These are phyloP conservation scores for Suhomyces tanzawaensis DNA, from an alignment of 805 yeast genomes.

Conservation along the genomic window DNA sequence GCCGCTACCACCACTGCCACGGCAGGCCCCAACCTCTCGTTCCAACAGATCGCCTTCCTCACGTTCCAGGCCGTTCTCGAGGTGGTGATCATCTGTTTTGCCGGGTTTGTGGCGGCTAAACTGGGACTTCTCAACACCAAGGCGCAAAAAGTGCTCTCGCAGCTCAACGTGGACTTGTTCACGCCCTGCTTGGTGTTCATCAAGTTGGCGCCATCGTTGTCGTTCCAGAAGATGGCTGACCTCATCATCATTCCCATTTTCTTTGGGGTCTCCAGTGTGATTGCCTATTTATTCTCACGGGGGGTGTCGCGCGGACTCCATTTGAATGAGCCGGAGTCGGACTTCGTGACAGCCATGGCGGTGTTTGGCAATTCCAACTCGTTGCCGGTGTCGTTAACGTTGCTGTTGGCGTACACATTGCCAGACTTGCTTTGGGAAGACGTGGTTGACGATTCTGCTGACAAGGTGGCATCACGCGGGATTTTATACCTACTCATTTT, in stretches of 20 bases:
- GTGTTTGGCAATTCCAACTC: slow-evolving; percentile 96
- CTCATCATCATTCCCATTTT: slow-evolving; percentile 81
- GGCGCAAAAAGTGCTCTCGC: slow-evolving; percentile 76
- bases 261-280: slow-evolving; percentile 76
- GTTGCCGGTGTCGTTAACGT: slow-evolving; percentile 85
- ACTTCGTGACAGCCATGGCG: slow-evolving; percentile 95
- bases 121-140: slow-evolving; percentile 63
- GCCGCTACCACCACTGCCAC: background rate
- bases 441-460: slow-evolving; percentile 60
- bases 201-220: slow-evolving; percentile 65
- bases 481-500: slow-evolving; percentile 69
- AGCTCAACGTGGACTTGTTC: slow-evolving; percentile 83
- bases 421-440: slow-evolving; percentile 79
- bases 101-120: slow-evolving; percentile 84
- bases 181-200: slow-evolving; percentile 94
- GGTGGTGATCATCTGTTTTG: slow-evolving; percentile 79
- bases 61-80: slow-evolving; percentile 91
- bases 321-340: slow-evolving; percentile 72
- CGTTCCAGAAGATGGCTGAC: slow-evolving; percentile 74
- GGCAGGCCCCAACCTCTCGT: slow-evolving; percentile 26
- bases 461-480: slow-evolving; percentile 76
- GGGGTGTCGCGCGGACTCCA: slow-evolving; percentile 50
- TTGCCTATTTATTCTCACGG: slow-evolving; percentile 64
- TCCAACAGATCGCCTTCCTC: slow-evolving; percentile 51
- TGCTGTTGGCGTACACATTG: slow-evolving; percentile 72